Conservation (phyloP, 2,329 filamentous ascomycete genomes). For the Epichloe sibirici region DNA sequence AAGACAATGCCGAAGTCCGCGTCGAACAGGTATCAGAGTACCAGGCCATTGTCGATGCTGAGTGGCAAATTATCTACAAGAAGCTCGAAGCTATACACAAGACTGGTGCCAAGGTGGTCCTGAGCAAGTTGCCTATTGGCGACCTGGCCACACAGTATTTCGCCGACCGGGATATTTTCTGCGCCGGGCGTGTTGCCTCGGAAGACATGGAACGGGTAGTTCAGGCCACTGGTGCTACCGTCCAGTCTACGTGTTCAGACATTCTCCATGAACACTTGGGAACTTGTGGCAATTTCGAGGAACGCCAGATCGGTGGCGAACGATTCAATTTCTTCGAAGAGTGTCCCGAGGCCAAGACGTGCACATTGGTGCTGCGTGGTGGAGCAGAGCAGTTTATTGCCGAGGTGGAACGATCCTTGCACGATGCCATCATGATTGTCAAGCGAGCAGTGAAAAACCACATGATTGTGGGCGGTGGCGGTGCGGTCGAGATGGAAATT, state of each 20-base stretch:
- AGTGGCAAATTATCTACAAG: constrained; percentile 99
- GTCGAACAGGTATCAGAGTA: constrained; percentile 98
- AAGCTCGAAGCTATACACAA: constrained; percentile 93
- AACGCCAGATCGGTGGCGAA: constrained; percentile 93
- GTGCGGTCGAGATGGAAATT: constrained; percentile 92
- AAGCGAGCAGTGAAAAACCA: constrained; percentile 95
- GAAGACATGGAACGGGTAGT: constrained; percentile 96
- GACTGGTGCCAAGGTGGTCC: constrained; percentile 92
- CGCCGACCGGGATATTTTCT: constrained; percentile 96
- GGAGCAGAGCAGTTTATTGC: constrained; percentile 99
- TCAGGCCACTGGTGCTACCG: constrained; percentile 80
- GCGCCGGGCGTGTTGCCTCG: constrained; percentile 78
- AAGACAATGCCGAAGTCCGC: constrained; percentile 96
- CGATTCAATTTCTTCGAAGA: constrained; percentile 98
- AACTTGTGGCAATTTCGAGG: constrained; percentile 81
- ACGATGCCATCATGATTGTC: constrained; percentile 99
- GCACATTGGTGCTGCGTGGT: constrained; percentile 86
- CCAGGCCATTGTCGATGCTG: constrained; percentile 96
- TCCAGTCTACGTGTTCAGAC: constrained; percentile 94
- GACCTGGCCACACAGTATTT: constrained; percentile 97
- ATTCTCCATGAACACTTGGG: constrained; percentile 83
- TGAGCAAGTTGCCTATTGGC: constrained; percentile 94
- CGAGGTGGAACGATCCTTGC: constrained; percentile 91
- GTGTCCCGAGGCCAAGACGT: constrained; percentile 91
- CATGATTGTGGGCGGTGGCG: constrained; percentile 88